These are phyloP conservation scores for Malassezia equina DNA, from an alignment of 1,284 basidiomycete species.

Conservation along the genomic window DNA sequence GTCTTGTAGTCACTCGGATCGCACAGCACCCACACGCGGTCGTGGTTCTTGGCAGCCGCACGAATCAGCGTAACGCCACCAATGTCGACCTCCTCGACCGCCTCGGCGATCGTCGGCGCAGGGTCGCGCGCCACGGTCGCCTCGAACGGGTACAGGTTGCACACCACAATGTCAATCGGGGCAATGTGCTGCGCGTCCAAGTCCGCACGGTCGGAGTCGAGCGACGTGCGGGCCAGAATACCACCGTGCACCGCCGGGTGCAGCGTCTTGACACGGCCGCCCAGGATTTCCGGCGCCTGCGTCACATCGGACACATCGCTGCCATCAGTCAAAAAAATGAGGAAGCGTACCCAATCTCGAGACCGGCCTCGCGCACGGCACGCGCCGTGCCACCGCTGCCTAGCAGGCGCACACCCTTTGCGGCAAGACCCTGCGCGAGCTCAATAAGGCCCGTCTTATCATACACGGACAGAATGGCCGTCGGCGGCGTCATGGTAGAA, in stretches of 20 bases:
- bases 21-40: conserved; percentile 61
- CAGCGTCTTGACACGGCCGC: conserved; percentile 96
- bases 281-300: conserved; percentile 98
- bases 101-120: conserved; percentile 76
- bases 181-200: conserved; percentile 33
- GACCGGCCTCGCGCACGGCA: conserved; percentile 85
- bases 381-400: conserved; percentile 97
- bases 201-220: conserved; percentile 39
- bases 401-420: conserved; percentile 73
- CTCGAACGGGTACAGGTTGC: conserved; percentile 97
- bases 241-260: conserved; percentile 97
- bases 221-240: conserved; percentile 42
- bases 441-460: conserved; percentile 87
- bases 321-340: conserved; percentile 9
- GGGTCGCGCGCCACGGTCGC: conserved; percentile 69
- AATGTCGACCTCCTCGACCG: conserved; percentile 97
- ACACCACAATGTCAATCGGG: conserved; percentile 54
- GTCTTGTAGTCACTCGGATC: conserved; percentile 84
- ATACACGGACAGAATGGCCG: conserved; percentile 85
- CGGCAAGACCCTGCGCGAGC: conserved; percentile 71
- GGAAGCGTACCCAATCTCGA: conserved; percentile 69
- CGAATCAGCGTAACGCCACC: conserved; percentile 95
- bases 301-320: conserved; percentile 98
- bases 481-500: conserved; percentile 21
- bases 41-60: conserved; percentile 97